Conservation (phyloP, 1,139 yeast species). For the Candida freyschussii region DNA sequence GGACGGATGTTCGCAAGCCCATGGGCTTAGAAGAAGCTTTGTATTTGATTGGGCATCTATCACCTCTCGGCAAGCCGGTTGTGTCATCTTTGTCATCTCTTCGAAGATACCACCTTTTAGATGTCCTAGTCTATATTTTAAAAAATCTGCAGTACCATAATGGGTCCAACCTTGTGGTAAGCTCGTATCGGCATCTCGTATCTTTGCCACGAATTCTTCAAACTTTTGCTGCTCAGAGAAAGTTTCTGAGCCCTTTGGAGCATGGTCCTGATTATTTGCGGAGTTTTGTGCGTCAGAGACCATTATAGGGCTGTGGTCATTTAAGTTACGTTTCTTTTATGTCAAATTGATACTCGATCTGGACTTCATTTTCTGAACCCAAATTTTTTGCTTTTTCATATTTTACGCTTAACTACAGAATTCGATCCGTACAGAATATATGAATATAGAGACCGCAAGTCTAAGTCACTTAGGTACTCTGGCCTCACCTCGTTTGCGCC, state of each 20-base stretch:
- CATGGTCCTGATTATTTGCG: too few relatives aligned
- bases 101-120: conserved; percentile 19
- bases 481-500: conserved; percentile 50
- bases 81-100: conserved; percentile 6
- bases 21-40: conserved; percentile 17
- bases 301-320: too few relatives aligned
- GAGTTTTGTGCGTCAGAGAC: too few relatives aligned
- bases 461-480: conserved; percentile 28
- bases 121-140: conserved; percentile 19
- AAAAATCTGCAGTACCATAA: conserved; percentile 18
- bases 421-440: too few relatives aligned
- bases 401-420: too few relatives aligned
- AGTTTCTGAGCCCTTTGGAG: too few relatives aligned
- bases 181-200: conserved; percentile 11
- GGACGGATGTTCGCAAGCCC: conserved; percentile 17
- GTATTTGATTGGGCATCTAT: conserved; percentile 19
- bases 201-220: conserved; percentile 12
- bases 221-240: conserved; percentile 11
- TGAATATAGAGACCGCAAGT: too few relatives aligned
- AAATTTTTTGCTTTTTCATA: too few relatives aligned
- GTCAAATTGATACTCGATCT: too few relatives aligned
- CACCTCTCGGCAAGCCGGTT: conserved; percentile 18
- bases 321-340: too few relatives aligned
- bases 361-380: too few relatives aligned
- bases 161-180: conserved; percentile 11